Conservation (phyloP, 805 yeast species). For the Spathaspora arborariae region DNA sequence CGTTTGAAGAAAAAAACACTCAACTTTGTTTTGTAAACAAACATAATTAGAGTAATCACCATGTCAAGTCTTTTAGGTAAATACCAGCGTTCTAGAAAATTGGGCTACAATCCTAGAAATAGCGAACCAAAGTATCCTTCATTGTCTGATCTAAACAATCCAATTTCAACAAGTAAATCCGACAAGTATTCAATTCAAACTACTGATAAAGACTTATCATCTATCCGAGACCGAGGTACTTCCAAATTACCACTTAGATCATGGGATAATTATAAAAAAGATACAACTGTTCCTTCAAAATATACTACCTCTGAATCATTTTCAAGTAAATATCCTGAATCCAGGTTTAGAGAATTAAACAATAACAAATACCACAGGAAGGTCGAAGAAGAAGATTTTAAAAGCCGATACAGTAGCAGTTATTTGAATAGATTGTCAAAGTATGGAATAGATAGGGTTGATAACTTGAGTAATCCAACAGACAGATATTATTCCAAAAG, state of each 20-base stretch:
- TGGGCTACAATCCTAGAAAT: neutral
- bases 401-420: neutral
- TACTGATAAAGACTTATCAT: neutral
- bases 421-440: neutral
- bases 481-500: neutral
- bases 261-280: neutral
- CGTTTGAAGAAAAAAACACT: neutral
- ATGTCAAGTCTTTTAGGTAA: constrained; percentile 7
- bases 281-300: neutral
- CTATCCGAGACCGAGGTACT: neutral
- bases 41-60: neutral
- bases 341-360: neutral
- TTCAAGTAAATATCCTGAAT: neutral
- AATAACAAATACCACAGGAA: neutral
- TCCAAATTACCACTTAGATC: neutral
- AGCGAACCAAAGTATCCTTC: neutral
- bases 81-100: constrained; percentile 4
- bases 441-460: neutral
- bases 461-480: neutral
- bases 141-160: neutral
- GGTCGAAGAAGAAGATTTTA: neutral
- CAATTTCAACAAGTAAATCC: neutral
- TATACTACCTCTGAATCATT: neutral
- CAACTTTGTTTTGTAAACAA: neutral
- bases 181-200: neutral